Percentiles rank a stretch among this genome's conserved stretches.
These are phyloP conservation scores for Fonsecaea multimorphosa DNA, from an alignment of 2,329 filamentous ascomycete species.

Conservation along the genomic window DNA sequence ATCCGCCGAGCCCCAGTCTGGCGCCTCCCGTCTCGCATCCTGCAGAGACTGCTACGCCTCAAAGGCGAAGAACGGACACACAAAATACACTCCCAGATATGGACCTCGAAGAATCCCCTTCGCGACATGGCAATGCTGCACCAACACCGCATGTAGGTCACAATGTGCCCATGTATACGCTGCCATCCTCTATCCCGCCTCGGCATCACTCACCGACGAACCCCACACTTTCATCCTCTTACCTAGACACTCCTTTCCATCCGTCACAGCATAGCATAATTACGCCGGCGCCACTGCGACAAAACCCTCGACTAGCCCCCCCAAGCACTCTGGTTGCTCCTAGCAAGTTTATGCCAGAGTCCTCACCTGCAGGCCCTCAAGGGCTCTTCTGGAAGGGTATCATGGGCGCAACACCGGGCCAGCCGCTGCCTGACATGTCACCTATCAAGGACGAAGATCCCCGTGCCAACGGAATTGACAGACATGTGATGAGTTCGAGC, in stretches of 20 bases:
- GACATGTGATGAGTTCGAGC: constrained; percentile 53
- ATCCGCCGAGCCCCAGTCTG: constrained; percentile 31
- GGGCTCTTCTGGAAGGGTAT: constrained; percentile 57
- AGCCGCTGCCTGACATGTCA: constrained; percentile 50
- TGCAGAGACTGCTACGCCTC: constrained; percentile 56
- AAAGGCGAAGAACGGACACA: constrained; percentile 49
- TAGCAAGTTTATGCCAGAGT: constrained; percentile 59
- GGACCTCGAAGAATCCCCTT: constrained; percentile 50
- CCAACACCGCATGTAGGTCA: constrained; percentile 38
- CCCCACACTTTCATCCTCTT: constrained; percentile 57
- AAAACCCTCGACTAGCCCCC: constrained; percentile 55
- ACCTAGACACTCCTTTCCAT: constrained; percentile 52
- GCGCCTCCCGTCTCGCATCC: constrained; percentile 49
- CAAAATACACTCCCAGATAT: constrained; percentile 45
- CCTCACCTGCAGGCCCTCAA: constrained; percentile 50
- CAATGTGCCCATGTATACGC: constrained; percentile 34
- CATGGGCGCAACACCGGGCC: constrained; percentile 44
- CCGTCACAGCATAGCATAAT: constrained; percentile 52
- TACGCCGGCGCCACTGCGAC: constrained; percentile 56
- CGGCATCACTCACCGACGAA: constrained; percentile 44
- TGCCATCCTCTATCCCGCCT: constrained; percentile 35
- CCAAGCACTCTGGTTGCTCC: constrained; percentile 57
- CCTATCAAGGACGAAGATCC: constrained; percentile 51
- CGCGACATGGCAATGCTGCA: constrained; percentile 46
- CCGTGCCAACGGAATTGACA: constrained; percentile 42